Evolutionary conservation across 805 yeast genomes (phyloP), one percentile per base, ranked within the genome.

Genomic region (Candida lessepsii): DNA sequence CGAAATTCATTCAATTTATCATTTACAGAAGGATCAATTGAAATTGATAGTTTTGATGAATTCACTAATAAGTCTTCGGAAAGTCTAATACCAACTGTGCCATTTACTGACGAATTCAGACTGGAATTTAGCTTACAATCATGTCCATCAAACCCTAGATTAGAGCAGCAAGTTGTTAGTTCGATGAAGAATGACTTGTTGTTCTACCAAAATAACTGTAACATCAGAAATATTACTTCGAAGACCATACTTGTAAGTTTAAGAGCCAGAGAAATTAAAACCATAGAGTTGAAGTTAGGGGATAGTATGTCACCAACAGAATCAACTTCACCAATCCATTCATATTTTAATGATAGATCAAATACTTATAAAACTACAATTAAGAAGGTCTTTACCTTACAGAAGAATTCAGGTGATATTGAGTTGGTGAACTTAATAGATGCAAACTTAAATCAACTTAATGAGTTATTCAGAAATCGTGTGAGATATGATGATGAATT

Each of bases 51-150:
- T 11, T 10, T 11, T 11, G 33, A 30, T 3, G 26, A 23, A 14
- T 18, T 26, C n/a, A 23, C 15, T 9, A 15, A 20, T 11, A 19
- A 30, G 13, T 10, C 17, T 19, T 44, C 45, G 21, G 50, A 47
- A 17, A 49, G 55, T 5, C 50, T 69, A 14, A 43, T 56, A 5
- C 66, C 71, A 1, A 58, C 49, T 39, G 67, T 67, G 8, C 73
- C 72, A 4, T 77, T 69, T 48, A 56, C 70, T 3, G 77, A 75
- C 19, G 76, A 74, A 42, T 77, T 66, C 46, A 54, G 79, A 29
- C 76, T 80, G 0, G 81, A 76, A 47, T 77, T 71, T 48, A 55
- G 61, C 10, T 45, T 77, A 19, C 85, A 79, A 53, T 77, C 81
- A 8, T 75, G 80, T 50, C 81, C 81, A 1, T 57, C 69, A 11